A percentile compares a stretch with the other conserved stretches of the same genome.
Evolutionary conservation across 257 asterid genomes (phyloP).

Genomic region (Lantana camara): DNA sequence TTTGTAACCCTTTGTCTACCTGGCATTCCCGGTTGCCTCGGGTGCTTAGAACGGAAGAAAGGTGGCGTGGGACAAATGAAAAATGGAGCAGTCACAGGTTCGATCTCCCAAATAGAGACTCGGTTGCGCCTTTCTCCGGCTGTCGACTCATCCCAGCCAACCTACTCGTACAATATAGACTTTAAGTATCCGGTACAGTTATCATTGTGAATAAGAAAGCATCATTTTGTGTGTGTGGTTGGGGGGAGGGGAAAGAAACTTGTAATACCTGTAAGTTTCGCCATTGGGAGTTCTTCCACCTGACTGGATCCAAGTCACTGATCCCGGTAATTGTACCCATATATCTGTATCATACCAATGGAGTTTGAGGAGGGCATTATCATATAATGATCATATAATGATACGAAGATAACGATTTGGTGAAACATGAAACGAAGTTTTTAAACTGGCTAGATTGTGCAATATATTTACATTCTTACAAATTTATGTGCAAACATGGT

Average conservation of each 20-base stretch:
- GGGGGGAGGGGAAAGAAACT: background rate
- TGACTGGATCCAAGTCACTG: conserved; percentile 77
- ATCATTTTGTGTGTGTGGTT: background rate
- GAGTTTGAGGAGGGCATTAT: too few species aligned
- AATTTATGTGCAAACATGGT: too few species aligned
- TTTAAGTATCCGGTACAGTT: too few species aligned
- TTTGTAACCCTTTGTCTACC: conserved; percentile 40
- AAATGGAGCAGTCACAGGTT: conserved; percentile 97
- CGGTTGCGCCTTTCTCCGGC: conserved; percentile 86
- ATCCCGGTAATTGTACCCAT: conserved; percentile 97
- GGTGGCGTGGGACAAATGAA: conserved; percentile 88
- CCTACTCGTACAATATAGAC: conserved; percentile 55
- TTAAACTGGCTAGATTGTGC: too few species aligned
- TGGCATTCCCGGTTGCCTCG: conserved; percentile 90
- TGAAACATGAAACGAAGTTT: too few species aligned
- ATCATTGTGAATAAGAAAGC: background rate
- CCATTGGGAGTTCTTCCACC: conserved; percentile 99
- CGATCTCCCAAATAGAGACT: conserved; percentile 97
- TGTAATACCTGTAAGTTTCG: conserved; percentile 97
- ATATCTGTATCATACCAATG: too few species aligned
- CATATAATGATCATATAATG: too few species aligned
- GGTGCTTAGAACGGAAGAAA: conserved; percentile 73
- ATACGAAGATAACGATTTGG: too few species aligned
- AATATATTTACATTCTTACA: too few species aligned
- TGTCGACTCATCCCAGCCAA: conserved; percentile 98